Base-by-base conservation (phyloP, 1,284 basidiomycete genomes). In the Sporisorium scitamineum region DNA sequence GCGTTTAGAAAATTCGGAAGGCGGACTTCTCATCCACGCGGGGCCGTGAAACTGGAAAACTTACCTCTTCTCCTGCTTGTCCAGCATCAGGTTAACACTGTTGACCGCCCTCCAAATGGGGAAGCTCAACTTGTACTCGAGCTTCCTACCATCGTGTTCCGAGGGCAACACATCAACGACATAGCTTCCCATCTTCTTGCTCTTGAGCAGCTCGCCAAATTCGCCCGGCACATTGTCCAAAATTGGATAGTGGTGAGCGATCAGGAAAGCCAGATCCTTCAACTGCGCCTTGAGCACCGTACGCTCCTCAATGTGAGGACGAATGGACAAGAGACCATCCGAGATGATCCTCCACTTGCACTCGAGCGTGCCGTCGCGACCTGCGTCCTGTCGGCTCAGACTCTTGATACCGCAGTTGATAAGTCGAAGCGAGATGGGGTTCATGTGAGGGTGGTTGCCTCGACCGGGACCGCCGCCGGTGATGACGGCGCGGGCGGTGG, bases 361-460 rank as follows among this genome's bases (percentile, higher is more conserved):
- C 41, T 90, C 89, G 58, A 86, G 84, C 20, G 79, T 77, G 14
- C 55, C 81, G 26, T 85, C 84, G 32, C 87, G 86, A 54, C 82
- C 80, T 22, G 86, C 86, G 71, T 90, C 90, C 81, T 90, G 89
- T 29, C 89, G 86, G 5, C 87, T 87, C 72, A 91, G 89, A 18
- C 88, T 83, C 86, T 97, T 97, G 62, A 95, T 94, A 32, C 97
- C 97, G 45, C 93, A 92, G 34, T 93, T 92, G 80, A 96, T 92
- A 64, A 99, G 90, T 2, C 97, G 91, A 62, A 98, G 89, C 27
- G 91, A 90, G 42, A 90, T 90, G 84, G 92, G 95, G 85, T 95
- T 84, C 72, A 79, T 70, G 54, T 72, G 68, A 20, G 78, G 80
- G 57, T 84, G 82, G 47, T 70, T 69, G 34, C 72, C 76, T 14